A percentile compares a stretch with the other conserved stretches of the same genome.
phyloP scores from a whole-genome alignment of 768 basidiomycete genomes.

The Rhodotorula babjevae region DNA sequence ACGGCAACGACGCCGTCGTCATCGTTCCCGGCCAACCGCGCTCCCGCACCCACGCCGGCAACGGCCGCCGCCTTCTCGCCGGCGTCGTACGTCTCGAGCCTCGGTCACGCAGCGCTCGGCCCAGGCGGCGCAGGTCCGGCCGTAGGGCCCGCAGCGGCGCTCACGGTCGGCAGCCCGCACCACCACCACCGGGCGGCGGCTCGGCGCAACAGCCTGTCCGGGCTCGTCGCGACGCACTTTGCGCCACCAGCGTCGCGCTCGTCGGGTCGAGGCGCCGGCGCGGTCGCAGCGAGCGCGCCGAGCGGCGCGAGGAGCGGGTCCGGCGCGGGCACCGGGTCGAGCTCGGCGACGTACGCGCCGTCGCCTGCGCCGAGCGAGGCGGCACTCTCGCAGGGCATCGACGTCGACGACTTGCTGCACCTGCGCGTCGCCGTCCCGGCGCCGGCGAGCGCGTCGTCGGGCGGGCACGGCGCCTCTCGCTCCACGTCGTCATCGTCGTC shows the following conservation, averaged over 20 bases:
- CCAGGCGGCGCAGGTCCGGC: background rate
- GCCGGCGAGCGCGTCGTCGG: too few species aligned
- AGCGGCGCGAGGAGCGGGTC: too few species aligned
- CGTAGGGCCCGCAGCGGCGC: background rate
- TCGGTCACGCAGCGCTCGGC: background rate
- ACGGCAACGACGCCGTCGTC: conserved; percentile 16
- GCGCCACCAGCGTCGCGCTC: background rate
- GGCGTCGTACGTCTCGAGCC: background rate
- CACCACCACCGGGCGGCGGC: background rate
- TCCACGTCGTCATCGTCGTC: background rate
- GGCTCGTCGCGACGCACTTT: background rate
- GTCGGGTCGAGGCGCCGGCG: background rate
- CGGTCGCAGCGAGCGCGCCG: background rate
- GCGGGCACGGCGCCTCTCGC: too few species aligned
- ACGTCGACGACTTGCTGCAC: conserved; percentile 19
- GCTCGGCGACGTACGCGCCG: background rate
- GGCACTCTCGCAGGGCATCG: background rate
- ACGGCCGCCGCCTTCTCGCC: conserved; percentile 4
- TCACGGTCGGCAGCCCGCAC: background rate
- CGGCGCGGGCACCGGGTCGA: background rate
- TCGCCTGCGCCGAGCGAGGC: too few species aligned
- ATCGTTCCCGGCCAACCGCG: conserved; percentile 15
- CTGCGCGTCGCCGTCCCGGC: background rate
- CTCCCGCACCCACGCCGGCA: conserved; percentile 22
- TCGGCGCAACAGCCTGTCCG: conserved; percentile 6